Evolutionary conservation across 1,284 basidiomycete species (phyloP), one percentile per base, ranked within the genome.

Genomic region (Taiwanofungus camphoratus): DNA sequence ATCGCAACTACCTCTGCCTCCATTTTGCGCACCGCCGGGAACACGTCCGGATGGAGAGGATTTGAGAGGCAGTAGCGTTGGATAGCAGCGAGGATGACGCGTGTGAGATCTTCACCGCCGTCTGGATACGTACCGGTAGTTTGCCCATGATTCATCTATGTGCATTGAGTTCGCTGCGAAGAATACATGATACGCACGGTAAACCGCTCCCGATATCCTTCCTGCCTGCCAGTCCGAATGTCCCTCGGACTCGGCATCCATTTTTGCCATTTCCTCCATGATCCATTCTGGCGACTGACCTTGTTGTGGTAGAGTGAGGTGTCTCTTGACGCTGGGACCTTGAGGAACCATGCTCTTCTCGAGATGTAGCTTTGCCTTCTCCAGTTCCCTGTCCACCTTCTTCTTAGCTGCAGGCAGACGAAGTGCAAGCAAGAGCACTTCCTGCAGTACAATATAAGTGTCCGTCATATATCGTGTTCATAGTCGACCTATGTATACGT

Each of bases 1-100:
- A 97, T 97, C n/a, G 87, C 73, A 33, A 99, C 92, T 35, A 98
- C 79, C 61, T 98, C 94, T 6, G 93, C 87, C 61, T 99, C 95
- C 95, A 99, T 99, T 68, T 96, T 94, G 39, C 95, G 77, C 4
- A 98, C 71, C 0, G 89, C 87, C 1, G 95, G 94, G 69, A 99
- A 98, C 26, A 96, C 85, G 50, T 96, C 93, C 0, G 95, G 93
- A 58, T 98, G 95, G 2, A 98, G 73, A 1, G 95, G 94, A 57
- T 98, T 98, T 21, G 89, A 85, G 42, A 88, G 76, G 36, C 77
- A 79, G 51, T 89, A 90, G 15, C 76, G 74, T 50, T 77, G 69
- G 53, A 84, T 85, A 0, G 85, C 85, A 4, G 79, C 68, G 11
- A 84, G 76, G 44, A 89, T 77, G 42, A 89, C 68, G 50, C 75